Evolutionary conservation across 192 early-diverging fungal genomes (phyloP), one percentile per base, ranked within the genome.

Genomic region (Coemansia javaensis): DNA sequence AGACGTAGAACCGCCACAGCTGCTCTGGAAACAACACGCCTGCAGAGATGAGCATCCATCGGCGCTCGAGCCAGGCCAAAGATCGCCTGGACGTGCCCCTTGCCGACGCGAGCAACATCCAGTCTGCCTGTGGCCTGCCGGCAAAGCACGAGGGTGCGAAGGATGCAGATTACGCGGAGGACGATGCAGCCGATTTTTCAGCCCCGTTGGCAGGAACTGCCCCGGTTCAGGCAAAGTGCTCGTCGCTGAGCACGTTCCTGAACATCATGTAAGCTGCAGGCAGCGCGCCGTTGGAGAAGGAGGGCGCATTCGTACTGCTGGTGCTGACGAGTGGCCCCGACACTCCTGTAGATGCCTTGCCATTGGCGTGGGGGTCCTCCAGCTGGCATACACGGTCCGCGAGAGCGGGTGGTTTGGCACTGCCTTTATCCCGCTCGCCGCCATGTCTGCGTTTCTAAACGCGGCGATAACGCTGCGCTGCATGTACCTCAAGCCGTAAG

Each of bases 401-500:
- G 60, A 71, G 47, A 71, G 67, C 44, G 67, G 67, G 9, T 71
- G 67, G 67, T 42, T 71, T 25, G 67, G 67, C 1, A 37, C 27
- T 5, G 9, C 43, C 15, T 71, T 71, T 37, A 63, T 71, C 23
- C 47, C 63, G 9, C 50, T 71, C 51, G 50, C 67, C 3, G 67
- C 60, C 0, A 46, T 15, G 20, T 18, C 63, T 11, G 59, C 60
- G 10, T 63, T 55, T 32, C 20, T 71, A 17, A 71, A 56, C 5
- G 47, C 67, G 1, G 39, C 47, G 1, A 56, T 71, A 24, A 71
- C 60, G 6, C 44, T 53, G 30, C 39, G 50, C 43, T 71, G 60
- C 52, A 55, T 71, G 38, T 71, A 71, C 24, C 48, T 71, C 30
- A 71, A 71, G 36, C 60, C 59, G 66, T 70, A 70, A 70, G 66